phyloP scores from a whole-genome alignment of 2,329 filamentous ascomycete genomes.

The Fusarium camptoceras region DNA sequence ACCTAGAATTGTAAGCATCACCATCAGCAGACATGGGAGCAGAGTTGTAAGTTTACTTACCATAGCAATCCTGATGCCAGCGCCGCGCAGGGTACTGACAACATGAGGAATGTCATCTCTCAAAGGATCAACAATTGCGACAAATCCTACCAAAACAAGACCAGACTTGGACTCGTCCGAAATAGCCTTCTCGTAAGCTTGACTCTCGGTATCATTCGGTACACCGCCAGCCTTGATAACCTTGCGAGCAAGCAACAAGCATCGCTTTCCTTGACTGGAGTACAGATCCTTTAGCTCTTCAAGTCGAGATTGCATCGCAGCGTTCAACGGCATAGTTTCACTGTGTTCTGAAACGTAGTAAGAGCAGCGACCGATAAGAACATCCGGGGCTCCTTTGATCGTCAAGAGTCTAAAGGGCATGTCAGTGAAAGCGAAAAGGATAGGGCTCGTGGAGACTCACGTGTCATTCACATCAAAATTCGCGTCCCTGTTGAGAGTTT shows the following conservation, averaged over 20 bases:
- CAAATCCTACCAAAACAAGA: slow-evolving; percentile 77
- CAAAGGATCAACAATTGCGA: slow-evolving; percentile 83
- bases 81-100: slow-evolving; percentile 73
- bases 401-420: slow-evolving; percentile 63
- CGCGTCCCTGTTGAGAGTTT: background rate
- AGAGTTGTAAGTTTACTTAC: too few relatives aligned
- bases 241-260: slow-evolving; percentile 6
- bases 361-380: slow-evolving; percentile 67
- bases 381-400: slow-evolving; percentile 84
- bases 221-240: accelerated
- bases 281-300: slow-evolving; percentile 5
- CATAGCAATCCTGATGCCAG: slow-evolving; percentile 83
- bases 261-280: slow-evolving; percentile 16
- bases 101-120: slow-evolving; percentile 77
- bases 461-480: slow-evolving; percentile 15
- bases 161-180: slow-evolving; percentile 46
- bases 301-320: background rate
- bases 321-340: background rate
- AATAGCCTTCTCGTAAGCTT: slow-evolving; percentile 70
- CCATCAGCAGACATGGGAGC: background rate
- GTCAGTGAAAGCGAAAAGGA: background rate
- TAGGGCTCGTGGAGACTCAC: background rate
- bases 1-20: slow-evolving; percentile 55
- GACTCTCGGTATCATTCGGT: slow-evolving; percentile 62
- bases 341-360: slow-evolving; percentile 10